Evolutionary conservation across 192 early-diverging fungal species (phyloP).

Genomic region (Nowakowskiella sp.): DNA sequence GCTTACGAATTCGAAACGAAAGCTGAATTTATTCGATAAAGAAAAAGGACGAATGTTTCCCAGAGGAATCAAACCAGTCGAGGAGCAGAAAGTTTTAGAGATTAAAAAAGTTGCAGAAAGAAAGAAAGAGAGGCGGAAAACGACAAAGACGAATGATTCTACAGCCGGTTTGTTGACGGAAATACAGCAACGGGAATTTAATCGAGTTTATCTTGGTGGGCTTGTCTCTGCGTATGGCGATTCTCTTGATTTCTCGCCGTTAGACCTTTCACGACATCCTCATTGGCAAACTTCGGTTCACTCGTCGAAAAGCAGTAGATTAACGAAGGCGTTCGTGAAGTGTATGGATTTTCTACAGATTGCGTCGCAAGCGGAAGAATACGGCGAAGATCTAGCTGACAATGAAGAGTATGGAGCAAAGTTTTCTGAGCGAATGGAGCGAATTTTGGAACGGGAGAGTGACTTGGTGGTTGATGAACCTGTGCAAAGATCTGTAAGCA

Average conservation of each 20-base stretch:
- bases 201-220: constrained; percentile 1
- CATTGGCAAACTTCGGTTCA: constrained; percentile 24
- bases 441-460: background rate
- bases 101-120: constrained; percentile 33
- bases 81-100: constrained; percentile 36
- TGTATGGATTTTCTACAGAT: constrained; percentile 25
- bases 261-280: background rate
- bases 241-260: too few species aligned
- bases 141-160: constrained; percentile 9
- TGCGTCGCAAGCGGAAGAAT: constrained; percentile 17
- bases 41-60: constrained; percentile 44
- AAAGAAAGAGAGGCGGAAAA: constrained; percentile 18
- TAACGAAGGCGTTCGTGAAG: constrained; percentile 20
- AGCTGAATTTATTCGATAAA: constrained; percentile 42
- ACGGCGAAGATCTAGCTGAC: constrained; percentile 17
- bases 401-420: constrained; percentile 1
- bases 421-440: background rate
- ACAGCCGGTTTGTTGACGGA: constrained; percentile 8
- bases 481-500: constrained; percentile 9
- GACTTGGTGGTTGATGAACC: constrained; percentile 12
- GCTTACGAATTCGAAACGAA: constrained; percentile 42
- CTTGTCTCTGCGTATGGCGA: too few species aligned
- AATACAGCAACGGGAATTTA: constrained; percentile 11
- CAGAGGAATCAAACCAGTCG: constrained; percentile 27
- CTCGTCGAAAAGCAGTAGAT: constrained; percentile 8